Base-by-base conservation (phyloP, 306 rosid genomes). In the Erythrophleum fordii region DNA sequence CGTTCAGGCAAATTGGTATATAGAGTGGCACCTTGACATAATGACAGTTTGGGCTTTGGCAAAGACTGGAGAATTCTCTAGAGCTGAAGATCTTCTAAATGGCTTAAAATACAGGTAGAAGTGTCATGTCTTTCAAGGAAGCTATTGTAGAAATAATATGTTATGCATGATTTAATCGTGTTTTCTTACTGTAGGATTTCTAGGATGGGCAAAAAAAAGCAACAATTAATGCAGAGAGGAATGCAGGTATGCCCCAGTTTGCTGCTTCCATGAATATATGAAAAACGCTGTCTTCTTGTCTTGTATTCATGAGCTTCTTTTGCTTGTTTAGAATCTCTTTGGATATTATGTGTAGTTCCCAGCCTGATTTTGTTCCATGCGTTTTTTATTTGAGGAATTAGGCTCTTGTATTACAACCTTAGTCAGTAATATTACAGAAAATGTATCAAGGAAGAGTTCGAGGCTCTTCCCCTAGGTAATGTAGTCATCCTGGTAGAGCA, bases 21-120 rank as follows among this genome's bases (percentile, higher is more conserved):
- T 87, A 45, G 97, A 94, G 85, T 91, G 93, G 97, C 95, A 88
- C 80, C 60, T 94, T 74, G 97, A 92, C 48, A 14, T 89, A 39
- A 73, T 94, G 86, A 73, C 69, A 23, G 83, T 85, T 41, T 92
- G 98, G 98, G 94, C 89, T 71, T 85, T 94, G 86, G 92, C 97
- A 26, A 65, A 82, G 78, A 67, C 91, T 26, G 86, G 88, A 39
- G 82, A 90, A 81, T 42, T 81, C 79, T 84, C 89, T 70, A 83
- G 82, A 78, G 92, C 97, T 70, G 92, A 87, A 73, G 91, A 90
- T 31, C 88, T 94, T 51, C 88, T 94, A 0, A 78, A 80, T 31
- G 94, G 97, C 80, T 86, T 94, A 78, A 88, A 81, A 65, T 85
- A 83, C 80, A 88, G 97, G 98, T 94, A 35, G 77, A 69, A 73